Base-by-base conservation (phyloP, 2,329 filamentous ascomycete genomes). In the Fusarium duplospermum region DNA sequence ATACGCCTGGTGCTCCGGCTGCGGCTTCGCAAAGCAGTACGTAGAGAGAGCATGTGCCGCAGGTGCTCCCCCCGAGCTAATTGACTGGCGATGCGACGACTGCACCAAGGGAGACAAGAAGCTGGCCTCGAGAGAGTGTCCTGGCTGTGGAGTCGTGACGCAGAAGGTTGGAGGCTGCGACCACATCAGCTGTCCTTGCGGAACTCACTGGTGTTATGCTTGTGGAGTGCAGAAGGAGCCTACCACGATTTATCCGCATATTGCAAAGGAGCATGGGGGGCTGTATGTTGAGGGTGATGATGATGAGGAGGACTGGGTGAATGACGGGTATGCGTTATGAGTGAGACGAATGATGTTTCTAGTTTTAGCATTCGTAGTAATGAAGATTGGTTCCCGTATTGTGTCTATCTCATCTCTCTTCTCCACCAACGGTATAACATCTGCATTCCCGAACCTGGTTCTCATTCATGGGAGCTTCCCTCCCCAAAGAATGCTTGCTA, bases 1-100 rank as follows among this genome's bases (percentile, higher is more conserved):
- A 62, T 86, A 88, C 52, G 86, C 83, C 1, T 87, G 85, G 86
- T 90, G 88, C 72, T 66, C 36, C 4, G 76, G 69, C 4, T 88
- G 87, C 63, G 81, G 81, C 4, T 78, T 80, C 13, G 87, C 87
- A 5, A 83, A 82, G 71, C 80, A 80, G 66, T 83, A 81, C 60
- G 80, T 84, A 20, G 84, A 86, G 71, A 79, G 86, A 7, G 83
- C 82, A 2, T 89, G 87, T 70, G 85, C 83, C 0, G 78, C 78
- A 0, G 86, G 84, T 0, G 80, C 80, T 2, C 83, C 84, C 0
- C 76, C 77, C 2, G 81, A 84, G 20, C 65, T 86, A 4, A 62
- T 62, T 1, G 66, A 74, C 13, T 89, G 86, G 84, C 61, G 54
- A 2, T 89, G 87, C 65, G 84, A 84, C 13, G 78, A 78, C 0